A percentile compares a stretch with the other conserved stretches of the same genome.
phyloP scores from a whole-genome alignment of 1,284 basidiomycete species.

The Heterobasidion irregulare region DNA sequence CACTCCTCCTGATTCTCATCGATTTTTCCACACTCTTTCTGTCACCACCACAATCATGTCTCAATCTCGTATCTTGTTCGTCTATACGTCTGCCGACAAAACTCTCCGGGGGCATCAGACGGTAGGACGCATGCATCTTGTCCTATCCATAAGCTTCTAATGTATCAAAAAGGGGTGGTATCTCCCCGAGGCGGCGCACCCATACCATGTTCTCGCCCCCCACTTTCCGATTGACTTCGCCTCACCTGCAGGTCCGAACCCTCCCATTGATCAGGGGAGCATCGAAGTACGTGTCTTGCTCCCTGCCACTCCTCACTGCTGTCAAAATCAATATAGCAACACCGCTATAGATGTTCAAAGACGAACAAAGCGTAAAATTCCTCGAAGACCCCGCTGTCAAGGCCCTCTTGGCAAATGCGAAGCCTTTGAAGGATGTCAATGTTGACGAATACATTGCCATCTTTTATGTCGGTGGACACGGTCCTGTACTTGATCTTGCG shows the following conservation, averaged over 20 bases:
- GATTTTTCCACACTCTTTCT: background rate
- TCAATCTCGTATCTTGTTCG: constrained; percentile 54
- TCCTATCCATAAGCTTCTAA: background rate
- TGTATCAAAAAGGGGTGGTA: constrained; percentile 47
- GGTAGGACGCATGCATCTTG: constrained; percentile 23
- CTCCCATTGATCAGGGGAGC: constrained; percentile 60
- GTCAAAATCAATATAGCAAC: background rate
- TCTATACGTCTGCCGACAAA: constrained; percentile 65
- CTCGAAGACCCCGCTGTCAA: constrained; percentile 47
- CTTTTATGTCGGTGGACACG: constrained; percentile 76
- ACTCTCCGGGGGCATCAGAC: constrained; percentile 51
- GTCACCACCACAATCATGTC: constrained; percentile 13
- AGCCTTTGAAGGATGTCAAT: constrained; percentile 54
- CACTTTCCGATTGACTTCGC: constrained; percentile 62
- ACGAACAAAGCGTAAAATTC: constrained; percentile 55
- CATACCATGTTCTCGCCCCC: constrained; percentile 62
- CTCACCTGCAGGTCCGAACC: constrained; percentile 62
- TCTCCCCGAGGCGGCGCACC: constrained; percentile 73
- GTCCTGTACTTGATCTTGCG: constrained; percentile 64
- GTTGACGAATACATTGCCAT: constrained; percentile 60
- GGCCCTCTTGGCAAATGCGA: constrained; percentile 49
- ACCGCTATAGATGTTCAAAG: constrained; percentile 39
- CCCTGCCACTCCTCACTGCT: background rate
- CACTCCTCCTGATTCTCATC: too few relatives aligned
- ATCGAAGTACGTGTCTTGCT: constrained; percentile 31